Conservation (phyloP, 2,329 filamentous ascomycete genomes). For the Verticillium isaacii region DNA sequence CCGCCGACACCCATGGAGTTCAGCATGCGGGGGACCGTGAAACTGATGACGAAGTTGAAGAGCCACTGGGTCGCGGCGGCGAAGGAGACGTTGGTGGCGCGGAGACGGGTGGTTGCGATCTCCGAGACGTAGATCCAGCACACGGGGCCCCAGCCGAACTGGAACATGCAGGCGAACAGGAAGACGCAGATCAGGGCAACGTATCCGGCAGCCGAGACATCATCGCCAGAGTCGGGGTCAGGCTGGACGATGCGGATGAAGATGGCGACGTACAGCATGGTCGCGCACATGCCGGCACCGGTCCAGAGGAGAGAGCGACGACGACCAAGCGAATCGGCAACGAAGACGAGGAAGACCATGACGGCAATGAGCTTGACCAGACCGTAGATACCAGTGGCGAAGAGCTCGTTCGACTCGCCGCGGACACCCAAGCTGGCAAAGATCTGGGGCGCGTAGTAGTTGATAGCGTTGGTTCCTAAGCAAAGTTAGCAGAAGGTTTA, state of each 20-base stretch:
- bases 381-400: conserved; percentile 26
- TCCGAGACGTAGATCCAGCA: conserved; percentile 41
- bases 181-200: conserved; percentile 63
- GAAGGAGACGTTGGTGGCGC: conserved; percentile 49
- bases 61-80: conserved; percentile 60
- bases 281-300: conserved; percentile 26
- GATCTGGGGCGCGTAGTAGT: conserved; percentile 56
- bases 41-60: conserved; percentile 61
- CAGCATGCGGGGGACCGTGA: conserved; percentile 61
- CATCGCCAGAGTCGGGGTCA: conserved; percentile 24
- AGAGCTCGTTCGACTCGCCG: conserved; percentile 21
- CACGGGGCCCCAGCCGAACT: conserved; percentile 35
- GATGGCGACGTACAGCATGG: conserved; percentile 41
- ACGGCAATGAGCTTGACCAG: conserved; percentile 19
- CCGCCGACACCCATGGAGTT: conserved; percentile 36
- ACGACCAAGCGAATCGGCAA: conserved; percentile 43
- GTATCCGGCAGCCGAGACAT: conserved; percentile 43
- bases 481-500: background rate
- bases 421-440: conserved; percentile 50
- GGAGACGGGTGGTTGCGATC: conserved; percentile 45
- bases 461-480: conserved; percentile 34
- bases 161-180: conserved; percentile 44
- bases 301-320: conserved; percentile 42
- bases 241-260: conserved; percentile 58
- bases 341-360: conserved; percentile 27